phyloP scores from a whole-genome alignment of 176 grass and related monocot genomes.

The Paspalum notatum region DNA sequence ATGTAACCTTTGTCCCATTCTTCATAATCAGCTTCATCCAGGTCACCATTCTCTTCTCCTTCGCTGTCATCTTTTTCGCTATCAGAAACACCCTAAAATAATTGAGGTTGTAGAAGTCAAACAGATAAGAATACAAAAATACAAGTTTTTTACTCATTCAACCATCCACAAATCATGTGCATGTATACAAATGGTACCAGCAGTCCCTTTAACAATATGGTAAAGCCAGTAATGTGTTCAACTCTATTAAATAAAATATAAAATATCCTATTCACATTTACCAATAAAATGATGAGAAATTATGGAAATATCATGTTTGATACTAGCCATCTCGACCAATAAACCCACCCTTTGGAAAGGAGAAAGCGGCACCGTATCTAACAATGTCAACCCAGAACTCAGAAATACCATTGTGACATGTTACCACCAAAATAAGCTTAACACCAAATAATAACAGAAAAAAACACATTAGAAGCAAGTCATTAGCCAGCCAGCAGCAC shows the following conservation, averaged over 20 bases:
- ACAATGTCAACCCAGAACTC: not conserved
- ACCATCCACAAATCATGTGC: not conserved
- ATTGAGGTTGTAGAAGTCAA: constrained; percentile 24
- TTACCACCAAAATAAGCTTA: not conserved
- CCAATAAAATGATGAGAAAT: not conserved
- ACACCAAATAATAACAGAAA: not conserved
- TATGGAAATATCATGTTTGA: not conserved
- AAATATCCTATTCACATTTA: not conserved
- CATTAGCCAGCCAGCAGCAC: not conserved
- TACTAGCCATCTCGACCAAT: not conserved
- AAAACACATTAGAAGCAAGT: not conserved
- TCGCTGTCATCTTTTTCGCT: constrained; percentile 53
- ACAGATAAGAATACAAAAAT: constrained; percentile 28
- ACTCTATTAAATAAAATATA: not conserved
- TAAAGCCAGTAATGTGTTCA: not conserved
- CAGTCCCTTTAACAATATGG: not conserved
- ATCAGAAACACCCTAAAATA: constrained; percentile 57
- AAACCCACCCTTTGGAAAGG: not conserved
- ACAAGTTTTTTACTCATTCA: not conserved
- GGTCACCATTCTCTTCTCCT: constrained; percentile 47
- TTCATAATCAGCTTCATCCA: constrained; percentile 37
- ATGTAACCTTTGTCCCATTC: constrained; percentile 54
- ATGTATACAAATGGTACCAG: not conserved
- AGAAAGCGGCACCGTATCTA: not conserved
- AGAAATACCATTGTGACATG: not conserved